A percentile compares a stretch with the other conserved stretches of the same genome.
phyloP scores from a whole-genome alignment of 495 filamentous ascomycete species.

The Neurospora cerealis region DNA sequence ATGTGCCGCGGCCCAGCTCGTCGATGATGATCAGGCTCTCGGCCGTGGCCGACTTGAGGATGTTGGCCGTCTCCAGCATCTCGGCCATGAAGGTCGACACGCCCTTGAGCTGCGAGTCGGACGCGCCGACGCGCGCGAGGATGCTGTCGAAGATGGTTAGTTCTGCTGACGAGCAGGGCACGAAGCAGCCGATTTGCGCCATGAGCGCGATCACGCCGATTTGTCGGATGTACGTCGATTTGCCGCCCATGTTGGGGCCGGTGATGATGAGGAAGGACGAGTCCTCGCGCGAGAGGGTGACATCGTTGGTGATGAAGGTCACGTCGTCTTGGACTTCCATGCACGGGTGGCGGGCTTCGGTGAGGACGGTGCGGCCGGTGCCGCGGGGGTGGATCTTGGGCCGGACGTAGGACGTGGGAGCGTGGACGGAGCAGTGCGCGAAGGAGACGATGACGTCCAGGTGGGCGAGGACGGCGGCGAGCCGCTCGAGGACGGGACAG shows the following conservation, averaged over 20 bases:
- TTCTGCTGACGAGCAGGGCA: constrained; percentile 83
- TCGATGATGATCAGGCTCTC: constrained; percentile 97
- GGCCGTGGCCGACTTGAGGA: constrained; percentile 89
- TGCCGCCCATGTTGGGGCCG: constrained; percentile 98
- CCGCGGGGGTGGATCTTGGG: constrained; percentile 89
- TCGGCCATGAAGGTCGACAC: constrained; percentile 99
- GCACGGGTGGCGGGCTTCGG: constrained; percentile 91
- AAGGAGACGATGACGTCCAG: constrained; percentile 95
- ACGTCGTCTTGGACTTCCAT: constrained; percentile 99
- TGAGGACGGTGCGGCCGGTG: constrained; percentile 79
- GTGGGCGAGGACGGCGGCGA: constrained; percentile 84
- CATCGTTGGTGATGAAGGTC: constrained; percentile 97
- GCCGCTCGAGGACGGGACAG: constrained; percentile 81
- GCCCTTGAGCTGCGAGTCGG: constrained; percentile 92
- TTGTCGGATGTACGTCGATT: constrained; percentile 96
- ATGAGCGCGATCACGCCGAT: constrained; percentile 96
- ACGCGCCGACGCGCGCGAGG: constrained; percentile 89
- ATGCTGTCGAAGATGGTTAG: constrained; percentile 97
- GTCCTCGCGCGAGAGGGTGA: constrained; percentile 64
- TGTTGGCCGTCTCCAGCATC: constrained; percentile 98
- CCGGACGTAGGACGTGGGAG: constrained; percentile 80
- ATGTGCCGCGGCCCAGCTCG: constrained; percentile 95
- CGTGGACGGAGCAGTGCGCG: constrained; percentile 88
- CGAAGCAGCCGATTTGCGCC: constrained; percentile 96
- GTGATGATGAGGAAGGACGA: constrained; percentile 96